Evolutionary conservation across 1,284 basidiomycete species (phyloP).

Genomic region (Sporisorium iseilematis-ciliati): DNA sequence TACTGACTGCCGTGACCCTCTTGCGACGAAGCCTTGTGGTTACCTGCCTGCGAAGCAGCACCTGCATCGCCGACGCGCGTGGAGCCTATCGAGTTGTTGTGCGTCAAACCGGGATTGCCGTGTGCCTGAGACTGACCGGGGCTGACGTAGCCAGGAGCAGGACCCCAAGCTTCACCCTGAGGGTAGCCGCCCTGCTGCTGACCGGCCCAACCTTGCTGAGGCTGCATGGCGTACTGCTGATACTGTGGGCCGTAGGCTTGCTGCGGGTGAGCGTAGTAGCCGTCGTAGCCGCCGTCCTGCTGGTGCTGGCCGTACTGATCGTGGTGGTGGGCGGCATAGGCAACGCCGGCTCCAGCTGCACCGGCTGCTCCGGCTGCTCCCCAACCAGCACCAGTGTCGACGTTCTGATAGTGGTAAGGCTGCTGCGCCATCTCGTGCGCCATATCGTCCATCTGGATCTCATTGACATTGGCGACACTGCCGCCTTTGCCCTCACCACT

Average conservation of each 20-base stretch:
- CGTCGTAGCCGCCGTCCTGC: constrained; percentile 39
- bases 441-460: constrained; percentile 56
- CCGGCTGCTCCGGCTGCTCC: constrained; percentile 27
- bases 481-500: constrained; percentile 49
- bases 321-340: constrained; percentile 20
- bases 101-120: constrained; percentile 25
- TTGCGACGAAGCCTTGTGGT: constrained; percentile 29
- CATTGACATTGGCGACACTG: constrained; percentile 48
- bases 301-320: constrained; percentile 35
- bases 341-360: constrained; percentile 14
- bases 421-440: constrained; percentile 41
- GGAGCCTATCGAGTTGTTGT: constrained; percentile 39
- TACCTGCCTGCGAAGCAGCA: constrained; percentile 21
- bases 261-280: constrained; percentile 39
- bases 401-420: constrained; percentile 47
- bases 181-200: constrained; percentile 22
- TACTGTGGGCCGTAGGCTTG: constrained; percentile 30
- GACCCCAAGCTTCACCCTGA: constrained; percentile 38
- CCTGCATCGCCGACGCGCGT: constrained; percentile 28
- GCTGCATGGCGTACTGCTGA: constrained; percentile 47
- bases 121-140: constrained; percentile 36
- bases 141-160: constrained; percentile 39
- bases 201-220: constrained; percentile 30
- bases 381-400: constrained; percentile 38
- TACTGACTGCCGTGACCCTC: constrained; percentile 45